Percentiles rank a stretch among this genome's conserved stretches.
Conservation (phyloP, 345 rosid species). For the Corymbia maculata region DNA sequence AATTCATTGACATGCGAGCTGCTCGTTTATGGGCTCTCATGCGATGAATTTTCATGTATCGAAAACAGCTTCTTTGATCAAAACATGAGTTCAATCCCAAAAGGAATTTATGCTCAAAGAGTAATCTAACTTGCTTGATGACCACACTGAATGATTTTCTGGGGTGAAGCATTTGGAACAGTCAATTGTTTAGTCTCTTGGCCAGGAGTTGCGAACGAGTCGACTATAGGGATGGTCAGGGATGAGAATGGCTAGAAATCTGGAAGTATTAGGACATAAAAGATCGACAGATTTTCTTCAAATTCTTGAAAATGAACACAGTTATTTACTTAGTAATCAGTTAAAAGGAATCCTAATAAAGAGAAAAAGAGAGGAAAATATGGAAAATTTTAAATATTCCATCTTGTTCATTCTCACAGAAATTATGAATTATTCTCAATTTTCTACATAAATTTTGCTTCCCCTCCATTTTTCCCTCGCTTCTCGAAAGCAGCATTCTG, state of each 20-base stretch:
- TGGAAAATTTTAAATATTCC: background rate
- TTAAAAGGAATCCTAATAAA: background rate
- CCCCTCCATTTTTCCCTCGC: background rate
- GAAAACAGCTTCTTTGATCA: background rate
- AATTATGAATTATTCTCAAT: background rate
- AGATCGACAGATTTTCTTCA: background rate
- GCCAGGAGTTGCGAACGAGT: background rate
- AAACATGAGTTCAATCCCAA: background rate
- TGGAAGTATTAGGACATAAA: background rate
- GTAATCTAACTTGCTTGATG: background rate
- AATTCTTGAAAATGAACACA: background rate
- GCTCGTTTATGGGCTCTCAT: background rate
- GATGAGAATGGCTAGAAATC: background rate
- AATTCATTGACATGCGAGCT: background rate
- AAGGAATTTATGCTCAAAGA: background rate
- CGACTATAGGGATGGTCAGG: background rate
- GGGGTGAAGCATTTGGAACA: background rate
- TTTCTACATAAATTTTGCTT: background rate
- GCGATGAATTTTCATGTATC: background rate
- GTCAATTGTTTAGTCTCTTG: background rate
- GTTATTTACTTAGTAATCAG: background rate
- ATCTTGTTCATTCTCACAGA: background rate
- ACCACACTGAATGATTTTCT: background rate
- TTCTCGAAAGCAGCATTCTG: background rate
- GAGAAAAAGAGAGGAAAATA: background rate